Percentiles rank a stretch among this genome's conserved stretches.
Conservation (phyloP, 306 rosid genomes). For the Canavalia gladiata region DNA sequence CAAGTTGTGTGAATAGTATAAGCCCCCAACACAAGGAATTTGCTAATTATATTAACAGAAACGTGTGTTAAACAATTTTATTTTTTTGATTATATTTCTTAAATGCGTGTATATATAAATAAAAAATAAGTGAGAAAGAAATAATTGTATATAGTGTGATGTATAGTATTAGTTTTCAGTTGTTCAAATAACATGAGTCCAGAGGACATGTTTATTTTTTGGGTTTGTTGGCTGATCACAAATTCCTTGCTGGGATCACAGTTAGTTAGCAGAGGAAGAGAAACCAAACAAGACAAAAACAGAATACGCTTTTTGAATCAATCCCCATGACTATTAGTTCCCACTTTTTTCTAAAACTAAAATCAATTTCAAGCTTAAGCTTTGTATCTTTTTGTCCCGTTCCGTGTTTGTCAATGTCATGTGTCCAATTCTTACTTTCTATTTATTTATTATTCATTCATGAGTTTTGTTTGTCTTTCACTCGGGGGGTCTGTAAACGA, state of each 20-base stretch:
- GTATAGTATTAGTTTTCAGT: no score
- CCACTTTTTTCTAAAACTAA: neutral
- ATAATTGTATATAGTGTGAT: no score
- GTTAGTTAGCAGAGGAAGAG: conserved; percentile 42
- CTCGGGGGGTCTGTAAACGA: neutral
- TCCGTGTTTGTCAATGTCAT: conserved; percentile 4
- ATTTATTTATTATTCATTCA: neutral
- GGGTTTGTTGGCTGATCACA: conserved; percentile 40
- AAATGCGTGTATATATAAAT: no score
- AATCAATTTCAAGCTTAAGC: neutral
- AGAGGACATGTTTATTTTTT: neutral
- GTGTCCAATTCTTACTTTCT: conserved; percentile 14
- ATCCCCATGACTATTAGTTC: conserved; percentile 6
- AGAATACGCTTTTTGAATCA: conserved; percentile 12
- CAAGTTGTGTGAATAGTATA: conserved; percentile 41
- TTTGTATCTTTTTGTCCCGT: conserved; percentile 5
- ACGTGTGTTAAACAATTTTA: no score
- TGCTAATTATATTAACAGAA: conserved; percentile 14
- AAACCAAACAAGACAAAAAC: conserved; percentile 21
- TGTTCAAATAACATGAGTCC: no score
- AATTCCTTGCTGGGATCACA: conserved; percentile 18
- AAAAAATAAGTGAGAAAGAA: no score
- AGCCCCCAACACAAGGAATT: conserved; percentile 43
- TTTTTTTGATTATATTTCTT: no score
- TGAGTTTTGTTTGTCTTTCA: neutral